Conservation (phyloP, 495 filamentous ascomycete genomes). For the Clohesyomyces aquaticus region DNA sequence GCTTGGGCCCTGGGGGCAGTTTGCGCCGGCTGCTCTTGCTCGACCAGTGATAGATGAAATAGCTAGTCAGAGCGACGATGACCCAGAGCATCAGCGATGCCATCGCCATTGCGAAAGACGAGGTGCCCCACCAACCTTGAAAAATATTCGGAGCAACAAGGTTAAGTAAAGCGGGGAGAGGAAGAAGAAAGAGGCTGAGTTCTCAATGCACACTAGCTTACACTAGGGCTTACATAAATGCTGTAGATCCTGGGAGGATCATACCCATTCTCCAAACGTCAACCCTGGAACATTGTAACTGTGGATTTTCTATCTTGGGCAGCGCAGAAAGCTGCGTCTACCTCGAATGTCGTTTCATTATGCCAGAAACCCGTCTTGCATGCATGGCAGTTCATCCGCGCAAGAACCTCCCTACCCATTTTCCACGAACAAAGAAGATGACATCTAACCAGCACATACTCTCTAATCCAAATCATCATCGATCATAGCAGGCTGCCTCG, state of each 20-base stretch:
- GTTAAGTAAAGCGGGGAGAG: too few relatives aligned
- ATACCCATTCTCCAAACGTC: too few relatives aligned
- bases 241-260: too few relatives aligned
- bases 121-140: too few relatives aligned
- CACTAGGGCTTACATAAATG: too few relatives aligned
- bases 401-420: conserved; percentile 6
- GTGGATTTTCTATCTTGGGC: conserved; percentile 10
- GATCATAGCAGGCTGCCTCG: conserved; percentile 21
- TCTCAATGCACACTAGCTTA: too few relatives aligned
- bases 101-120: background rate
- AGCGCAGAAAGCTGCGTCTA: background rate
- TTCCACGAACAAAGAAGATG: conserved; percentile 2
- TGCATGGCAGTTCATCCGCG: background rate
- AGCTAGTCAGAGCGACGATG: background rate
- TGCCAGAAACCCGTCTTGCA: conserved; percentile 1
- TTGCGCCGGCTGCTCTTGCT: background rate
- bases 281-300: too few relatives aligned
- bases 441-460: background rate
- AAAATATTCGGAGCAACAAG: too few relatives aligned
- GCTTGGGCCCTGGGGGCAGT: conserved; percentile 4
- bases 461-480: conserved; percentile 38
- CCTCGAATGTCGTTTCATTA: conserved; percentile 5
- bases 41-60: conserved; percentile 3
- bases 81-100: background rate
- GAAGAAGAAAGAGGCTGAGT: too few relatives aligned